These are phyloP conservation scores for Waltiozyma solani DNA, from an alignment of 1,139 yeast genomes.

Conservation along the genomic window DNA sequence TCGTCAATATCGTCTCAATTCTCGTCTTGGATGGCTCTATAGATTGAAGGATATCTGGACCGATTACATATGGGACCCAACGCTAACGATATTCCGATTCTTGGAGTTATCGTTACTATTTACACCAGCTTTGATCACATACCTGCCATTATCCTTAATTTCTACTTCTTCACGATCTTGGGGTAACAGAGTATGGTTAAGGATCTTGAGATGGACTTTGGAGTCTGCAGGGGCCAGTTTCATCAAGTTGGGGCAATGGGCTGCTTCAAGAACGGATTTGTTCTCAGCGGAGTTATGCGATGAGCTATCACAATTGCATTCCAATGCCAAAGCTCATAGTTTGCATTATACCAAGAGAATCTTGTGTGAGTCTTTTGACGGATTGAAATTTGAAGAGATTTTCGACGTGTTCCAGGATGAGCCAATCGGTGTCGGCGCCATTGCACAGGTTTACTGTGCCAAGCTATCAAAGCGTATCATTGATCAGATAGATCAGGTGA, in stretches of 20 bases:
- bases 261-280: slow-evolving; percentile 95
- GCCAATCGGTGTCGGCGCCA: slow-evolving; percentile 94
- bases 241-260: slow-evolving; percentile 97
- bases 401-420: slow-evolving; percentile 68
- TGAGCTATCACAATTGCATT: slow-evolving; percentile 69
- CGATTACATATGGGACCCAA: slow-evolving; percentile 58
- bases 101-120: slow-evolving; percentile 57
- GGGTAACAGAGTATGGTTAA: slow-evolving; percentile 71
- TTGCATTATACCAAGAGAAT: slow-evolving; percentile 48
- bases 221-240: slow-evolving; percentile 92
- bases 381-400: slow-evolving; percentile 53
- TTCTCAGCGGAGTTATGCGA: slow-evolving; percentile 74
- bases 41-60: slow-evolving; percentile 31
- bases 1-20: slow-evolving; percentile 16
- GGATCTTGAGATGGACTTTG: slow-evolving; percentile 52
- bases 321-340: slow-evolving; percentile 73
- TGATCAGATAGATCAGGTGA: slow-evolving; percentile 21
- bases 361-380: slow-evolving; percentile 51
- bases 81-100: slow-evolving; percentile 58
- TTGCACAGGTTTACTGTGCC: slow-evolving; percentile 89
- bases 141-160: slow-evolving; percentile 55
- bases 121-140: slow-evolving; percentile 51
- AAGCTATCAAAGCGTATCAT: slow-evolving; percentile 42
- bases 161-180: slow-evolving; percentile 27
- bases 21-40: slow-evolving; percentile 23